These are phyloP conservation scores for Clitoria ternatea DNA, from an alignment of 306 rosid genomes.

Conservation along the genomic window DNA sequence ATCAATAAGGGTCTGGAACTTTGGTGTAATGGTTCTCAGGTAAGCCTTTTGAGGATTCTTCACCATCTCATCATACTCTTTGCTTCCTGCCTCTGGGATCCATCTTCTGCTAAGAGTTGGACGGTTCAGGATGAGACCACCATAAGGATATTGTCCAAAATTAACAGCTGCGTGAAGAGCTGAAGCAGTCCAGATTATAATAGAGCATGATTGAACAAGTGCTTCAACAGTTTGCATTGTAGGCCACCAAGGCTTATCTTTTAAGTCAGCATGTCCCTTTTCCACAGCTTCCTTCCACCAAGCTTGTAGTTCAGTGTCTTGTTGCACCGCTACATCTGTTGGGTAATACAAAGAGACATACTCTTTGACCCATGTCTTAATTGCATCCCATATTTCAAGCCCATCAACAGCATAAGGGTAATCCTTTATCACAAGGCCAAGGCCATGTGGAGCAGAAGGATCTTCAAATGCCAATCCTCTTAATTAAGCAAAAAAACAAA, in stretches of 20 bases:
- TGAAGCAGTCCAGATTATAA: constrained; percentile 61
- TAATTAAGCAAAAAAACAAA: neutral
- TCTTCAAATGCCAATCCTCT: constrained; percentile 68
- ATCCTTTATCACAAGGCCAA: constrained; percentile 52
- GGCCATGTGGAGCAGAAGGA: constrained; percentile 46
- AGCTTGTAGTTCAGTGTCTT: constrained; percentile 54
- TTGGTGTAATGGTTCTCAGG: constrained; percentile 60
- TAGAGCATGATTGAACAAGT: constrained; percentile 39
- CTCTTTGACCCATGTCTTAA: constrained; percentile 51
- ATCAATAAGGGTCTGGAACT: constrained; percentile 44
- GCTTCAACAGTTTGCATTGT: constrained; percentile 43
- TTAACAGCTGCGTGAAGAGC: constrained; percentile 73
- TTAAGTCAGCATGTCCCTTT: constrained; percentile 62
- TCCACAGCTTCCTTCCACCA: constrained; percentile 70
- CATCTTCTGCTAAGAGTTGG: constrained; percentile 52
- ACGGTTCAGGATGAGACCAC: constrained; percentile 63
- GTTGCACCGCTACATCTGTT: constrained; percentile 23
- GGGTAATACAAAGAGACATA: constrained; percentile 48
- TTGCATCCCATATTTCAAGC: constrained; percentile 62
- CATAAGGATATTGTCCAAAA: constrained; percentile 69
- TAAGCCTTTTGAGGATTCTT: constrained; percentile 41
- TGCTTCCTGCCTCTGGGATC: constrained; percentile 47
- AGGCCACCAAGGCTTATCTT: constrained; percentile 61
- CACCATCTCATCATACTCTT: constrained; percentile 52
- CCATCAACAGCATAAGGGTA: constrained; percentile 67